Base-by-base conservation (phyloP, 2,329 filamentous ascomycete genomes). In the Epichloe brachyelytri region DNA sequence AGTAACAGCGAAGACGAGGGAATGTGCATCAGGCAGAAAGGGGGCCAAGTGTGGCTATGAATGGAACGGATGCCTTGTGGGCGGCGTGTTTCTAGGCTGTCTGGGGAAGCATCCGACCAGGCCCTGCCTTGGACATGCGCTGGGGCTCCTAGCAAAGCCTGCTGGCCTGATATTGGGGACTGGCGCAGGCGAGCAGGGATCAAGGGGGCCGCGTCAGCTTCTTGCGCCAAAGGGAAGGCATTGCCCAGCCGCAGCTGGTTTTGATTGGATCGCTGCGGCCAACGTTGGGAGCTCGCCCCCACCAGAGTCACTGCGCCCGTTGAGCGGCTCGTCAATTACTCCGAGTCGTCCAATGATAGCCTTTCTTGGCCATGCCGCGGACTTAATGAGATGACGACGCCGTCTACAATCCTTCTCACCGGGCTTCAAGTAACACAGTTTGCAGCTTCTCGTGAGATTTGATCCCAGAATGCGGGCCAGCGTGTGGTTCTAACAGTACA, bases 41-140 rank as follows among this genome's bases (percentile, higher is more conserved):
- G 62, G 59, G 58, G 56, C 26, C 46, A 11, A 49, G 46, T 54
- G 57, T 57, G 56, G 63, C 62, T 67, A 63, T 65, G 61, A 63
- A 65, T 63, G 63, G 59, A 58, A 60, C 57, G 58, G 58, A 48
- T 61, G 62, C 60, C 60, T 63, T 60, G 20, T 22, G 20, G 20
- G 20, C 20, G 20, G 20, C 20, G 22, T 6, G 22, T 22, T 22
- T 22, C 22, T 22, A 22, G 57, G 6, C 22, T 26, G 53, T 30
- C 40, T 40, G 48, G 40, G 15, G 17, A 45, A 33, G 44, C 39
- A 45, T 44, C 33, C 40, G 48, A 48, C 50, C 26, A 26, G 51
- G 40, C 53, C 53, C 49, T 52, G 55, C 26, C 26, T 30, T 30
- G 53, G 49, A 46, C 48, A 45, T 45, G 34, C 51, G 49, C 54